phyloP scores from a whole-genome alignment of 2,329 filamentous ascomycete species.

The Cladophialophora immunda region DNA sequence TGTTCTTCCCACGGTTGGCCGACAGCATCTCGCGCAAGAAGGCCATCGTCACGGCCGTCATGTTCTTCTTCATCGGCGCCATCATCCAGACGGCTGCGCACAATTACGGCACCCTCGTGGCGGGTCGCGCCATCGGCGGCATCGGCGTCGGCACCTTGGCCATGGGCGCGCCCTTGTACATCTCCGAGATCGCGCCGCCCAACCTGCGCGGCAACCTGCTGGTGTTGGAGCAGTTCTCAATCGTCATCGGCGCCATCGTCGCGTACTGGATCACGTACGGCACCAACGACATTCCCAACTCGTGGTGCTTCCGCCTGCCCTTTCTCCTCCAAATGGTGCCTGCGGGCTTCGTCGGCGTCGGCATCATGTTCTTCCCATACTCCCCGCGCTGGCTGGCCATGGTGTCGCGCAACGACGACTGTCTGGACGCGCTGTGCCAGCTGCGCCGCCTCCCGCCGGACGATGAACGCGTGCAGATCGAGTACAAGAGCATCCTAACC shows the following conservation, averaged over 20 bases:
- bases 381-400: slow-evolving; percentile 58
- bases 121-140: slow-evolving; percentile 45
- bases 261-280: slow-evolving; percentile 66
- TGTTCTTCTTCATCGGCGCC: slow-evolving; percentile 55
- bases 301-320: slow-evolving; percentile 57
- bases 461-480: slow-evolving; percentile 56
- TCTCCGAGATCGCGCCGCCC: slow-evolving; percentile 37
- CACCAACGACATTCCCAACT: slow-evolving; percentile 46
- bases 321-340: slow-evolving; percentile 48
- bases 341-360: slow-evolving; percentile 46
- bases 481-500: slow-evolving; percentile 44
- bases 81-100: slow-evolving; percentile 44
- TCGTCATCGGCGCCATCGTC: slow-evolving; percentile 59
- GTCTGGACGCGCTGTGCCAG: slow-evolving; percentile 48
- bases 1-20: slow-evolving; percentile 50
- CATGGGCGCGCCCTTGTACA: slow-evolving; percentile 33
- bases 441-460: slow-evolving; percentile 53
- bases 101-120: slow-evolving; percentile 25
- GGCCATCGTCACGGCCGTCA: slow-evolving; percentile 50
- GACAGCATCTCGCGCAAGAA: slow-evolving; percentile 56
- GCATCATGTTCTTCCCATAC: slow-evolving; percentile 57
- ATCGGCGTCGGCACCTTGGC: too few species aligned
- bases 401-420: slow-evolving; percentile 51
- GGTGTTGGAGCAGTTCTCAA: slow-evolving; percentile 56
- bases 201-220: slow-evolving; percentile 50